Evolutionary conservation across 441 rosid species (phyloP).

Genomic region (Adansonia madagascariensis): DNA sequence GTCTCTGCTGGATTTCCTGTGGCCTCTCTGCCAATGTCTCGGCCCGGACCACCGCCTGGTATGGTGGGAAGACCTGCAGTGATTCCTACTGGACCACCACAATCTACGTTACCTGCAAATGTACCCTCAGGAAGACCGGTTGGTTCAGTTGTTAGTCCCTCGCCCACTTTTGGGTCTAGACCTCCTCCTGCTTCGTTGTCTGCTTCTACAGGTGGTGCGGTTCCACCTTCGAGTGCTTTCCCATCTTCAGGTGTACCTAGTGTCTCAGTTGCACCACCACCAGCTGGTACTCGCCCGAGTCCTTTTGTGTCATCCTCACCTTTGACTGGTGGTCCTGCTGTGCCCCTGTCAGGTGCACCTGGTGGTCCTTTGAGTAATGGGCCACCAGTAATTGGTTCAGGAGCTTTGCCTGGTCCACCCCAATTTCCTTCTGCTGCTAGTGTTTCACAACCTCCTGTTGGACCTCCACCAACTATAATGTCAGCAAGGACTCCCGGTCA

Average conservation of each 20-base stretch:
- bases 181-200: constrained; percentile 68
- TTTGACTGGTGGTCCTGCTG: constrained; percentile 40
- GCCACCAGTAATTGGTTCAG: constrained; percentile 50
- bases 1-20: constrained; percentile 51
- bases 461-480: constrained; percentile 53
- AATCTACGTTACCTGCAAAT: constrained; percentile 52
- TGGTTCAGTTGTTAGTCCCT: constrained; percentile 55
- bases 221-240: constrained; percentile 25
- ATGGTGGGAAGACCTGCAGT: constrained; percentile 56
- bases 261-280: constrained; percentile 38
- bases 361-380: constrained; percentile 67
- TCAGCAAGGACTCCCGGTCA: constrained; percentile 54
- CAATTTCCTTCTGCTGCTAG: constrained; percentile 52
- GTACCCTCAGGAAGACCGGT: constrained; percentile 58
- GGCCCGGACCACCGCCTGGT: constrained; percentile 39
- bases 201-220: constrained; percentile 37
- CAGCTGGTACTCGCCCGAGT: constrained; percentile 50
- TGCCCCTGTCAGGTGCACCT: constrained; percentile 47
- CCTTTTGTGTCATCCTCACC: constrained; percentile 48
- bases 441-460: constrained; percentile 54
- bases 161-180: constrained; percentile 63
- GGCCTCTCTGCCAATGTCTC: constrained; percentile 41
- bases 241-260: constrained; percentile 34
- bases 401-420: constrained; percentile 50
- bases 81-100: constrained; percentile 50